These are phyloP conservation scores for Magnolia sinica DNA, from an alignment of 164 flowering plant genomes.

Conservation along the genomic window DNA sequence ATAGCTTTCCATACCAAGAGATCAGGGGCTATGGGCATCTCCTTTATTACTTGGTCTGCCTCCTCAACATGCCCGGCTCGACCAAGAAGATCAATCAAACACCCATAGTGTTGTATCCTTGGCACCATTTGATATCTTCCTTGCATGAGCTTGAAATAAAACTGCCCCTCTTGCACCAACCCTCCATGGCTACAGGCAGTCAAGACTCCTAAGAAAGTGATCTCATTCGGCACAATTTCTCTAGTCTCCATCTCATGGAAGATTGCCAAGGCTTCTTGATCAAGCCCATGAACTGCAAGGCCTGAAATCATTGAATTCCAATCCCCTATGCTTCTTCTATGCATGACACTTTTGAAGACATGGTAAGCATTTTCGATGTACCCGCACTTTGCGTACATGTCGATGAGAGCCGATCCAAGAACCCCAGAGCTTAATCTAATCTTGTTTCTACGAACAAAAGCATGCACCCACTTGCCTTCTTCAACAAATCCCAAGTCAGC, in stretches of 20 bases:
- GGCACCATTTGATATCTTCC: conserved; percentile 19
- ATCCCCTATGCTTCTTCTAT: conserved; percentile 17
- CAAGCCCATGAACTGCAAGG: conserved; percentile 34
- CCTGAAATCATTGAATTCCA: conserved; percentile 42
- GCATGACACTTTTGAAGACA: conserved; percentile 19
- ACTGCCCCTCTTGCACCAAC: conserved; percentile 26
- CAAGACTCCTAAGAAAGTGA: conserved; percentile 29
- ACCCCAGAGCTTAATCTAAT: conserved; percentile 18
- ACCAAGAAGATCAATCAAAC: conserved; percentile 29
- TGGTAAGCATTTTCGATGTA: conserved; percentile 22
- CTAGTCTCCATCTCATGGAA: conserved; percentile 24
- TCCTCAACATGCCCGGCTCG: conserved; percentile 30
- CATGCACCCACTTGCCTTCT: conserved; percentile 35
- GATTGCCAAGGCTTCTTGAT: conserved; percentile 23
- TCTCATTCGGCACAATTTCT: conserved; percentile 21
- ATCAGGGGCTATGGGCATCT: conserved; percentile 28
- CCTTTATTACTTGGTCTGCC: conserved; percentile 19
- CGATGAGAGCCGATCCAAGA: conserved; percentile 31
- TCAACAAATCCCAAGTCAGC: conserved; percentile 30
- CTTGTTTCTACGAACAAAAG: conserved; percentile 16
- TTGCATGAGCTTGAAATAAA: conserved; percentile 17
- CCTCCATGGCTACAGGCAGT: conserved; percentile 37
- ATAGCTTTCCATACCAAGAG: conserved; percentile 25
- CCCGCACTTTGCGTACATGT: conserved; percentile 43
- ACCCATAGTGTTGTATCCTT: conserved; percentile 30